These are phyloP conservation scores for Tolypocladium sp. DNA, from an alignment of 2,329 filamentous ascomycete species.

Conservation along the genomic window DNA sequence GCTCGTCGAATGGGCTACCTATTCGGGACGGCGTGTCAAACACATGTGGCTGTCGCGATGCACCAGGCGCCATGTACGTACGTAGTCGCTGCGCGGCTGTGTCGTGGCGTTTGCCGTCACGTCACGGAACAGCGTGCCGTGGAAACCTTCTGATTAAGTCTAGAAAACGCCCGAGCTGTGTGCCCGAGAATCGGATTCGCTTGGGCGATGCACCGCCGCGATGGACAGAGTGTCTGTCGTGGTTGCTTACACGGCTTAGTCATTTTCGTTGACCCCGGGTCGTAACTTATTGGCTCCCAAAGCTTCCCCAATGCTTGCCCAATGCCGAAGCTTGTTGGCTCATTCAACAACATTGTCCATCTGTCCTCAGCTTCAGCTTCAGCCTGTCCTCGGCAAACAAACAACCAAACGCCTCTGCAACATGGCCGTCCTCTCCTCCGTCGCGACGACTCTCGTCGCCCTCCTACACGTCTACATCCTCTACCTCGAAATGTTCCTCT, in stretches of 20 bases:
- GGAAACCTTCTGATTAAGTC: neutral
- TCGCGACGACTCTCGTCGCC: slow-evolving; percentile 28
- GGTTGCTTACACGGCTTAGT: neutral
- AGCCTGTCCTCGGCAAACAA: neutral
- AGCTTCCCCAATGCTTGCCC: neutral
- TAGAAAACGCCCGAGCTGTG: neutral
- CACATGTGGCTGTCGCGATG: neutral
- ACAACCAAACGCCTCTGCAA: neutral
- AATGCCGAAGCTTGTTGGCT: neutral
- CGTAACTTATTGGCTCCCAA: neutral
- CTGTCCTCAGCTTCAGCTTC: neutral
- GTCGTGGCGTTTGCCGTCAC: neutral
- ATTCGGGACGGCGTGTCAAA: neutral
- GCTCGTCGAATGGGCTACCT: neutral
- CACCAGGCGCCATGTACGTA: neutral
- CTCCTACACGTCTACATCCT: slow-evolving; percentile 38
- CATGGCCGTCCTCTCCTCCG: slow-evolving; percentile 13
- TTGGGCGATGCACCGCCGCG: no score
- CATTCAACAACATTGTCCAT: neutral
- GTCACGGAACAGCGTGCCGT: neutral
- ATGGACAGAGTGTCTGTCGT: no score
- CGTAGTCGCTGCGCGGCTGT: neutral
- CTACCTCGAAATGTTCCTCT: slow-evolving; percentile 39
- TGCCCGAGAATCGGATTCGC: neutral
- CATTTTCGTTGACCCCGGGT: neutral